A percentile compares a stretch with the other conserved stretches of the same genome.
phyloP scores from a whole-genome alignment of 23 red algal species.

The Gracilaria vermiculophylla region DNA sequence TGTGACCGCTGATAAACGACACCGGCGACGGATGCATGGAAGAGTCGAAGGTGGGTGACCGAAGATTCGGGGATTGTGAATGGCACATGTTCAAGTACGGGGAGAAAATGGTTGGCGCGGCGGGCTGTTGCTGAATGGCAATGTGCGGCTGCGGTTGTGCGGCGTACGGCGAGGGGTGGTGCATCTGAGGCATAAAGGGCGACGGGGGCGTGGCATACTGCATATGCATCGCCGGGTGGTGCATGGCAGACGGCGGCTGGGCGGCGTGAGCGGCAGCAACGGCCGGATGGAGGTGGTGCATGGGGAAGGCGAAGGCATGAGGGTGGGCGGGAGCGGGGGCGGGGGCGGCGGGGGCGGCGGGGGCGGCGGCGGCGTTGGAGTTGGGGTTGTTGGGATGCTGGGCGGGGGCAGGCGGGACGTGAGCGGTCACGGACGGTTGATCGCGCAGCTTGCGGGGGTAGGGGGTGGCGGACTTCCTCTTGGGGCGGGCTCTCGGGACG shows the following conservation, averaged over 20 bases:
- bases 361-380: background rate
- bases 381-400: background rate
- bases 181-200: background rate
- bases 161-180: background rate
- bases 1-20: constrained; percentile 2
- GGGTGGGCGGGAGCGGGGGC: constrained; percentile 1
- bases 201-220: background rate
- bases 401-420: background rate
- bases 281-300: background rate
- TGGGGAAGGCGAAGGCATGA: background rate
- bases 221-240: background rate
- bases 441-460: constrained; percentile 60
- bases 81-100: constrained; percentile 34
- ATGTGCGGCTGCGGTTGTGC: constrained; percentile 11
- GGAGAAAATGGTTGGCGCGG: constrained; percentile 11
- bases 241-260: background rate
- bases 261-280: background rate
- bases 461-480: constrained; percentile 66
- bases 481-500: constrained; percentile 74
- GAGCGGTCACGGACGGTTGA: background rate
- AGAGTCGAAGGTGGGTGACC: background rate
- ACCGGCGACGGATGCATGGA: constrained; percentile 37
- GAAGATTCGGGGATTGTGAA: background rate
- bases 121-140: background rate
- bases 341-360: background rate